Evolutionary conservation across 2,329 filamentous ascomycete genomes (phyloP).

Genomic region (Monosporascus sp.): DNA sequence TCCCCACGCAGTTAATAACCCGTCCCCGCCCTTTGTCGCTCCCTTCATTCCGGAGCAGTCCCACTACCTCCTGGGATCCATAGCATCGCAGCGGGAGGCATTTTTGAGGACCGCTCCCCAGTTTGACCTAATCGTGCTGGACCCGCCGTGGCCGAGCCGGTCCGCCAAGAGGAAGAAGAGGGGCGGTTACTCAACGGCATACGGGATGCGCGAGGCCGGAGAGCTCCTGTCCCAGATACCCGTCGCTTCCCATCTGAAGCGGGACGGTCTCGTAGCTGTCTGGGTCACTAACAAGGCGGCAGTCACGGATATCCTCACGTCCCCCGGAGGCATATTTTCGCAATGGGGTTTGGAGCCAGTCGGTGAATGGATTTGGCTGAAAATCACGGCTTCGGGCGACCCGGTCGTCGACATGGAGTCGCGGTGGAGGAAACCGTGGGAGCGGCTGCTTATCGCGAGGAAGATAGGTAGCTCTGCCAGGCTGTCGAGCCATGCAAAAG

Average conservation of each 20-base stretch:
- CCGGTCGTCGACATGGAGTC: conserved; percentile 57
- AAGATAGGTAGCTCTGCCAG: conserved; percentile 28
- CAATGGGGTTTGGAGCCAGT: conserved; percentile 60
- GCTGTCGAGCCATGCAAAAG: conserved; percentile 39
- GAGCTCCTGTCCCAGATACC: conserved; percentile 49
- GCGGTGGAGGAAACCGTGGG: conserved; percentile 69
- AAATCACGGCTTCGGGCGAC: conserved; percentile 60
- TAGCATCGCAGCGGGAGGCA: conserved; percentile 31
- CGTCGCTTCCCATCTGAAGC: conserved; percentile 47
- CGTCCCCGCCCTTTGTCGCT: not conserved
- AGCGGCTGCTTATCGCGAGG: conserved; percentile 61
- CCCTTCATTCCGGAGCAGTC: conserved; percentile 36
- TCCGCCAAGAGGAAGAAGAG: conserved; percentile 57
- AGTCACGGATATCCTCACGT: conserved; percentile 48
- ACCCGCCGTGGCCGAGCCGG: conserved; percentile 78
- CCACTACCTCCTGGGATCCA: conserved; percentile 43
- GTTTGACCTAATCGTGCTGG: conserved; percentile 66
- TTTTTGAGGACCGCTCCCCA: conserved; percentile 39
- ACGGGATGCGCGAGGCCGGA: conserved; percentile 40
- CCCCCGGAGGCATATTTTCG: conserved; percentile 54
- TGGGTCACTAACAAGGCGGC: conserved; percentile 74
- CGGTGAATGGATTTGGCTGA: conserved; percentile 76
- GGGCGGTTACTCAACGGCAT: conserved; percentile 42
- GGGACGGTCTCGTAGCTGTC: conserved; percentile 57
- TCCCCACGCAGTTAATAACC: too few relatives aligned